Conservation (phyloP, 2,329 filamentous ascomycete species). For the Beauveria scarabaeidicola region DNA sequence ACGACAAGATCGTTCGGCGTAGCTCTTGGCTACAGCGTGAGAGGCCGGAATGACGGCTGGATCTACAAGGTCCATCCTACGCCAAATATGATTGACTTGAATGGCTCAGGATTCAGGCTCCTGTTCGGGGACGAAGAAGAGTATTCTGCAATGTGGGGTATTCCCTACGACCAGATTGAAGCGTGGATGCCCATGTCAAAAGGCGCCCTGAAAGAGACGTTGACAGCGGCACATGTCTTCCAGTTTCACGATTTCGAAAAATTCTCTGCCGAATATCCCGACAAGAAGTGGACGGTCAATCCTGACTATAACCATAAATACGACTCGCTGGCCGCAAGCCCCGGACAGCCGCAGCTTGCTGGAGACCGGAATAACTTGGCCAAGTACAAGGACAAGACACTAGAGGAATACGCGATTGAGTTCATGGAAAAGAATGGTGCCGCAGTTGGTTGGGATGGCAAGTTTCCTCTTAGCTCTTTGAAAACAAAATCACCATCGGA, state of each 20-base stretch:
- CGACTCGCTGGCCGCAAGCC: not conserved
- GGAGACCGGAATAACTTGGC: not conserved
- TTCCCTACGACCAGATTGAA: conserved; percentile 1
- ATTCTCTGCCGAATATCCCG: not conserved
- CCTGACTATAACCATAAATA: not conserved
- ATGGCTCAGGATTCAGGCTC: not conserved
- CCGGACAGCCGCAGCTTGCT: not conserved
- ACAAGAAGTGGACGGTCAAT: not conserved
- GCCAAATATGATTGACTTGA: not conserved
- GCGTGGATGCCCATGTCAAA: not conserved
- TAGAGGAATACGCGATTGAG: not conserved
- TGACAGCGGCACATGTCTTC: not conserved
- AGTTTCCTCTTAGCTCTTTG: not conserved
- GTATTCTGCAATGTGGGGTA: not conserved
- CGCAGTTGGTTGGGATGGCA: not conserved
- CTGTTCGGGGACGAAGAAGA: not conserved
- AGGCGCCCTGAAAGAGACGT: not conserved
- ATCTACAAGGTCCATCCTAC: not conserved
- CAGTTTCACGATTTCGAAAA: not conserved
- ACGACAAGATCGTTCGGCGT: not conserved
- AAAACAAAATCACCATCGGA: not conserved
- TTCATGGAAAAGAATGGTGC: not conserved
- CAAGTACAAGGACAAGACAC: not conserved
- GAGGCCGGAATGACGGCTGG: not conserved
- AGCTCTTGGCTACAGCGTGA: not conserved